Conservation (phyloP, 2,329 filamentous ascomycete species). For the Hypoxylon sp. region DNA sequence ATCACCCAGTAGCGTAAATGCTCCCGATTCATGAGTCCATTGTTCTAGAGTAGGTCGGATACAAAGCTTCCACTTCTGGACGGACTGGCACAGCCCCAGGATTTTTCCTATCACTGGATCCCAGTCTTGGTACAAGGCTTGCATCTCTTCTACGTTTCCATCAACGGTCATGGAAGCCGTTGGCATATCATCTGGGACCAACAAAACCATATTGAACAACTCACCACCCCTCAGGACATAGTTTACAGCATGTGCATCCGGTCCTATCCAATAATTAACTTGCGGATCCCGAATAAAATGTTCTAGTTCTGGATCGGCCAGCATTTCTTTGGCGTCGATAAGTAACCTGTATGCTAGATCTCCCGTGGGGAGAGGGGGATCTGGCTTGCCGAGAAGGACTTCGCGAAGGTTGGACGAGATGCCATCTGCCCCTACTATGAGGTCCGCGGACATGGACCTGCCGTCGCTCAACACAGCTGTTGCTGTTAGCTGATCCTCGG, state of each 20-base stretch:
- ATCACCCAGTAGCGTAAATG: conserved; percentile 69
- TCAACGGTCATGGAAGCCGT: conserved; percentile 50
- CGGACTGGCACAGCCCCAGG: conserved; percentile 63
- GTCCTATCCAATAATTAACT: conserved; percentile 62
- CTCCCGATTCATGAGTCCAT: conserved; percentile 65
- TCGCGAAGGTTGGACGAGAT: conserved; percentile 56
- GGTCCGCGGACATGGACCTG: conserved; percentile 49
- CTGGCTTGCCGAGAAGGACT: conserved; percentile 53
- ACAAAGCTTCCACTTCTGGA: conserved; percentile 60
- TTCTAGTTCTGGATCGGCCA: conserved; percentile 55
- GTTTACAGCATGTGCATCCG: conserved; percentile 61
- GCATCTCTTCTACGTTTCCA: conserved; percentile 50
- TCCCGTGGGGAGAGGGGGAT: conserved; percentile 58
- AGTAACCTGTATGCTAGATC: conserved; percentile 61
- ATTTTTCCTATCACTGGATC: conserved; percentile 66
- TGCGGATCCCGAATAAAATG: conserved; percentile 56
- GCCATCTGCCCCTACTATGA: conserved; percentile 59
- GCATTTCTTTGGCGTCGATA: conserved; percentile 55
- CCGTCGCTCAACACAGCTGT: conserved; percentile 53
- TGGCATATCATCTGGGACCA: conserved; percentile 60
- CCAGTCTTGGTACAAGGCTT: conserved; percentile 63
- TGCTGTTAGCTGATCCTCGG: conserved; percentile 44
- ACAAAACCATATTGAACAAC: conserved; percentile 60
- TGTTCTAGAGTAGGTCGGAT: conserved; percentile 48
- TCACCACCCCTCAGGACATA: conserved; percentile 58